Evolutionary conservation across 2,329 filamentous ascomycete genomes (phyloP), one percentile per base, ranked within the genome.

Genomic region (Aspergillus felis): DNA sequence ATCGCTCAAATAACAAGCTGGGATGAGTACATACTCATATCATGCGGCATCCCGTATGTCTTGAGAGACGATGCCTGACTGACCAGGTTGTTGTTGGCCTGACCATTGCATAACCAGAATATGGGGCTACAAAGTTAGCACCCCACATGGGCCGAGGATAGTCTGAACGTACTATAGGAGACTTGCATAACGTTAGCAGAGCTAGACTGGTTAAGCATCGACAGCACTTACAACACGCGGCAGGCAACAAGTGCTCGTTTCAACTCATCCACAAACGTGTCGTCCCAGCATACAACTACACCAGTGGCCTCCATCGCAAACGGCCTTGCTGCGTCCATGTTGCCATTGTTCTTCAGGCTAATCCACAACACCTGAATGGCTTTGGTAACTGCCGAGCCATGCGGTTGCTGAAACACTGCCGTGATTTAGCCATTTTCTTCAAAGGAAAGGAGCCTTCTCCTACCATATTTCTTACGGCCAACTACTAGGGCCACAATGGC

Each of bases 301-400:
- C 20, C 49, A 32, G 3, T 17, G 4, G 24, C 14, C 14, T 51
- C 6, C 14, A 51, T 22, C 1, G 27, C 27, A 3, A 28, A 25
- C 2, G 53, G 47, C 24, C 47, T 46, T 9, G 53, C 53, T 24
- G 53, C 53, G 7, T 55, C 53, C 5, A 55, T 46, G 5, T 50
- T 51, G 7, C 53, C 47, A 10, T 35, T 25, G 20, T 50, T 55
- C 28, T 41, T 51, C 5, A 55, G 20, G n/a, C 53, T 49, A 44
- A 55, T 55, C 47, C 53, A 55, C 20, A 55, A 12, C 4, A 55
- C n/a, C 3, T 35, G 47, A 12, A 44, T 20, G 3, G 53, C 53
- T 17, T 50, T 55, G 1, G 25, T 27, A 14, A 55, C 42, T 17
- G 25, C 25, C 5, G 46, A 55, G 28, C 53, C 53, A 5, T 51